phyloP scores from a whole-genome alignment of 108 stramenopile species.

The Fistulifera solaris region DNA sequence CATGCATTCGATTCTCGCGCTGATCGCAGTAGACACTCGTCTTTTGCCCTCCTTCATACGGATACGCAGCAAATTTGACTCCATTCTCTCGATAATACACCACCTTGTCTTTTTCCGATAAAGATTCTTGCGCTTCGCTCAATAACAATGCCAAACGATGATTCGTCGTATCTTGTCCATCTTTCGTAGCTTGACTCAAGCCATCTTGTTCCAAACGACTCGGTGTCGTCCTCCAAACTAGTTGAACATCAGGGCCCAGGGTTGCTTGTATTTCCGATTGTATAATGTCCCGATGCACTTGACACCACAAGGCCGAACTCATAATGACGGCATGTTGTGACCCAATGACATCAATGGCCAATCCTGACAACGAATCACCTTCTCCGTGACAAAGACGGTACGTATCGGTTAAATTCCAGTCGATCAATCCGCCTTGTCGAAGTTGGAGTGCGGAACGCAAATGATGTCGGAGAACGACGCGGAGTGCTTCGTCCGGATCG shows the following conservation, averaged over 20 bases:
- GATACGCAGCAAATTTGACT: slow-evolving; percentile 68
- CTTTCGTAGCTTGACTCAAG: slow-evolving; percentile 10
- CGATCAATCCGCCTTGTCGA: slow-evolving; percentile 14
- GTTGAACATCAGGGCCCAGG: slow-evolving; percentile 28
- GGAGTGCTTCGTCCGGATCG: slow-evolving; percentile 12
- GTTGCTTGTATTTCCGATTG: slow-evolving; percentile 25
- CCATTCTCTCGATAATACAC: slow-evolving; percentile 64
- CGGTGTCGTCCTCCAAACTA: slow-evolving; percentile 63
- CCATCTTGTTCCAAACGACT: slow-evolving; percentile 70
- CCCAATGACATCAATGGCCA: slow-evolving; percentile 86
- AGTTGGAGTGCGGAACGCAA: slow-evolving; percentile 47
- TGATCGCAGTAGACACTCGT: slow-evolving; percentile 98
- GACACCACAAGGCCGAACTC: slow-evolving; percentile 88
- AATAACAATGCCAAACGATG: too few species aligned
- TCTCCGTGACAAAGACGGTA: slow-evolving; percentile 90
- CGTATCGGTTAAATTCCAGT: slow-evolving; percentile 36
- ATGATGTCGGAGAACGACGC: slow-evolving; percentile 42
- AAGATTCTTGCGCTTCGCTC: slow-evolving; percentile 3
- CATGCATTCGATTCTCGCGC: slow-evolving; percentile 74
- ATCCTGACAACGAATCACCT: slow-evolving; percentile 87
- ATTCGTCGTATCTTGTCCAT: slow-evolving; percentile 1
- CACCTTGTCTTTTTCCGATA: slow-evolving; percentile 2
- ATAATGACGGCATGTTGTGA: slow-evolving; percentile 63
- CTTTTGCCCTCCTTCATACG: slow-evolving; percentile 78
- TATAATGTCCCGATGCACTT: slow-evolving; percentile 65